Base-by-base conservation (phyloP, 2,329 filamentous ascomycete genomes). In the Mollisia scopiformis region DNA sequence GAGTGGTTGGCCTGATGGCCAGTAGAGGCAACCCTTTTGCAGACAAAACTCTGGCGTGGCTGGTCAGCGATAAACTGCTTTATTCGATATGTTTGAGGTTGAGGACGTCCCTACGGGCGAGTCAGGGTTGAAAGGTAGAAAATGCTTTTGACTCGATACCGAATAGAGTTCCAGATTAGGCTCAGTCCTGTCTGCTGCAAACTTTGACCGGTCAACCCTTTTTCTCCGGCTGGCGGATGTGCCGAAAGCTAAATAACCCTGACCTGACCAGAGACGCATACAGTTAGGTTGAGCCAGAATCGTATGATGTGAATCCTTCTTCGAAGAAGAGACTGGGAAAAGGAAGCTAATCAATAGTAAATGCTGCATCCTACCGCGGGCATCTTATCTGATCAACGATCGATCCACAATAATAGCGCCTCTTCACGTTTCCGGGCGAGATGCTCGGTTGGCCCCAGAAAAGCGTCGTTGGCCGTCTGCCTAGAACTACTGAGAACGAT, bases 361-460 rank as follows among this genome's bases (percentile, higher is more conserved):
- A n/a, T n/a, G n/a, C n/a, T n/a, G n/a, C n/a, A n/a, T n/a, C n/a
- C n/a, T n/a, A n/a, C n/a, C 33, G 4, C 21, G 13, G 46, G 25
- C 16, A 51, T 51, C 49, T 51, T 31, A 51, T 51, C 49, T 51
- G 49, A 51, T 51, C 27, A 31, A 25, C n/a, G n/a, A n/a, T n/a
- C n/a, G n/a, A n/a, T n/a, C n/a, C n/a, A n/a, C n/a, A 30, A 11
- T 28, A 16, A 10, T 30, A 14, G 28, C 27, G 16, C 30, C 30
- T 51, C 27, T 5, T 5, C 25, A 6, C 8, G 21, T 8, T 11
- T 6, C 13, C 23, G 23, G 33, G 21, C 28, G 27, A 11, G 6
- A 28, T 25, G 6, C 14, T 51, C 49, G 28, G 27, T 11, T 51
- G 27, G 6, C 11, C 14, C 13, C 49, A 19, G 30, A n/a, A 21